A percentile compares a stretch with the other conserved stretches of the same genome.
Conservation (phyloP, 2,329 filamentous ascomycete genomes). For the Plenodomus biglobosus region DNA sequence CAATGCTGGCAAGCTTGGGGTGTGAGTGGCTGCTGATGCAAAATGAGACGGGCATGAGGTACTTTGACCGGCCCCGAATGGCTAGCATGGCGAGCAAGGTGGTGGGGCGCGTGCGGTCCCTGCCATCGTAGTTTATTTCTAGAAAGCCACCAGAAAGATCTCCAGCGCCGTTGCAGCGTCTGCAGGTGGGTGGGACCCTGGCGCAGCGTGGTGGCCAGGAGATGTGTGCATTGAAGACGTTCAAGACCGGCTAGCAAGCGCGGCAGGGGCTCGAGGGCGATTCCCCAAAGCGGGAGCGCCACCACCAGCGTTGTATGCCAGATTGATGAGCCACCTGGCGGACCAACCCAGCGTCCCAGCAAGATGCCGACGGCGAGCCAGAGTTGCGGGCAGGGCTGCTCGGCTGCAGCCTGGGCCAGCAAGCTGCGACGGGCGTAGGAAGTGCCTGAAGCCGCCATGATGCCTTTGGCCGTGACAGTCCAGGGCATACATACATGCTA, state of each 20-base stretch:
- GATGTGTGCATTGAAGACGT: slow-evolving; percentile 37
- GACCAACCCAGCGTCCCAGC: not conserved
- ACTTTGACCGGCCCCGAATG: slow-evolving; percentile 35
- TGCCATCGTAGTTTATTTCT: slow-evolving; percentile 45
- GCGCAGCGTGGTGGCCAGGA: slow-evolving; percentile 40
- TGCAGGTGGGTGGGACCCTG: slow-evolving; percentile 39
- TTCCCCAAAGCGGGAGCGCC: slow-evolving; percentile 39
- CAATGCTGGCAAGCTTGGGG: slow-evolving; percentile 43
- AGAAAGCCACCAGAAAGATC: slow-evolving; percentile 47
- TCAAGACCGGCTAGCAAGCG: slow-evolving; percentile 37
- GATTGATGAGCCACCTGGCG: slow-evolving; percentile 33
- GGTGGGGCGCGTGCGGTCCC: slow-evolving; percentile 30
- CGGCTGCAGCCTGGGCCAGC: slow-evolving; percentile 22
- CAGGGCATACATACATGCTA: slow-evolving; percentile 23
- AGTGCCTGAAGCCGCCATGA: slow-evolving; percentile 9
- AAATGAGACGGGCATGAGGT: slow-evolving; percentile 42
- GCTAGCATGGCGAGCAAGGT: slow-evolving; percentile 25
- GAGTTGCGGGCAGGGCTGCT: slow-evolving; percentile 26
- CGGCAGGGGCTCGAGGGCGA: slow-evolving; percentile 29
- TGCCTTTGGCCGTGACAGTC: slow-evolving; percentile 1
- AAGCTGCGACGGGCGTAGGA: slow-evolving; percentile 6
- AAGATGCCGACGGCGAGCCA: slow-evolving; percentile 25
- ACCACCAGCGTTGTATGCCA: slow-evolving; percentile 38
- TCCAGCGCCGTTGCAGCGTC: slow-evolving; percentile 44
- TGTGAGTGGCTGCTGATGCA: slow-evolving; percentile 46